Conservation (phyloP, 1,284 basidiomycete species). For the Microbotryum silenes-acaulis region DNA sequence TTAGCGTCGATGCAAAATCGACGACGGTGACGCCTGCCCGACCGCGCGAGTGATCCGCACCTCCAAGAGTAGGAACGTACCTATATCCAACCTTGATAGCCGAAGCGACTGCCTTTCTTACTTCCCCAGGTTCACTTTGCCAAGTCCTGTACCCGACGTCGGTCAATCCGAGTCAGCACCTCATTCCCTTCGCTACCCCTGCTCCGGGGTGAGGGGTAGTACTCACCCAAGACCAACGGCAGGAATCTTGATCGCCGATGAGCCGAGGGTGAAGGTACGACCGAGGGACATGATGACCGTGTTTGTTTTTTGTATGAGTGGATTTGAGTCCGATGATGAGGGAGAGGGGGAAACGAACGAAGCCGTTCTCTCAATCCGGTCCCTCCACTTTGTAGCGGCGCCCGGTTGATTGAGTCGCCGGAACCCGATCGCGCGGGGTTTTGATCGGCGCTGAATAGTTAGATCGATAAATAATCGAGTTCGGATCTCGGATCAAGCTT, state of each 20-base stretch:
- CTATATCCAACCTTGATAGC: conserved; percentile 29
- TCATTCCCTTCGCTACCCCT: background rate
- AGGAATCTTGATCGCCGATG: conserved; percentile 28
- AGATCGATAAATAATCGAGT: too few relatives aligned
- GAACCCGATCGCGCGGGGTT: too few relatives aligned
- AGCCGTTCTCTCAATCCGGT: too few relatives aligned
- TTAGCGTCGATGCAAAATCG: background rate
- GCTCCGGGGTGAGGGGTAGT: too few relatives aligned
- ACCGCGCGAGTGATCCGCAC: conserved; percentile 4
- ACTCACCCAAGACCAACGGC: conserved; percentile 32
- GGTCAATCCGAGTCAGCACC: too few relatives aligned
- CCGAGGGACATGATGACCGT: conserved; percentile 20
- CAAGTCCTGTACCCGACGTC: conserved; percentile 6
- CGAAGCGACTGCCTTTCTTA: conserved; percentile 25
- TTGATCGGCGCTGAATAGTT: too few relatives aligned
- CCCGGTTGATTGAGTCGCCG: too few relatives aligned
- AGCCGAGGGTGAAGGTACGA: conserved; percentile 19
- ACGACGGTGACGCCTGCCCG: background rate
- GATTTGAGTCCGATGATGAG: too few relatives aligned
- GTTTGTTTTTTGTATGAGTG: too few relatives aligned
- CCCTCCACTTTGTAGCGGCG: too few relatives aligned
- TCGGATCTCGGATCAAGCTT: too few relatives aligned
- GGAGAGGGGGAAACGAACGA: too few relatives aligned
- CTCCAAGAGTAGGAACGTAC: background rate
- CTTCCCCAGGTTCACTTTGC: conserved; percentile 28